A percentile compares a stretch with the other conserved stretches of the same genome.
These are phyloP conservation scores for Cercospora beticola DNA, from an alignment of 2,329 filamentous ascomycete species.

Conservation along the genomic window DNA sequence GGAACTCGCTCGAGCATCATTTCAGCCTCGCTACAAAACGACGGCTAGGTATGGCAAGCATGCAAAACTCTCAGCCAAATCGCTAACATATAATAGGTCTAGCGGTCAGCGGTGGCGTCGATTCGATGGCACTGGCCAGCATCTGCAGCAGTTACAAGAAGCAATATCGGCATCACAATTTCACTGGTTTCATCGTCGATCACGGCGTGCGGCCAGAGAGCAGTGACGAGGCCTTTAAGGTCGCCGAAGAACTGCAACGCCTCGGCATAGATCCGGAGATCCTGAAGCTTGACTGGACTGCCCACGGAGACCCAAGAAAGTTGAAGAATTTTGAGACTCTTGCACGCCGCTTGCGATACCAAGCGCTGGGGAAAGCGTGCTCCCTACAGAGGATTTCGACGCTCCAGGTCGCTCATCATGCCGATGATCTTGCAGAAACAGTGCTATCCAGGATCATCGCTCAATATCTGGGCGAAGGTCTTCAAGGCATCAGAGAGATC, in stretches of 20 bases:
- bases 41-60: slow-evolving; percentile 6
- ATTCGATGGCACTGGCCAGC: slow-evolving; percentile 93
- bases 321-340: slow-evolving; percentile 71
- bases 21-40: neutral
- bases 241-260: slow-evolving; percentile 39
- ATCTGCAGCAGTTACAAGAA: slow-evolving; percentile 57
- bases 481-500: slow-evolving; percentile 42
- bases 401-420: slow-evolving; percentile 80
- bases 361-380: slow-evolving; percentile 64
- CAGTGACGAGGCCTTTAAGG: slow-evolving; percentile 54
- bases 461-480: slow-evolving; percentile 67
- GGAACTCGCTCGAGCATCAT: neutral
- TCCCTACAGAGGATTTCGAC: slow-evolving; percentile 52
- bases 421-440: slow-evolving; percentile 89
- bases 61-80: neutral
- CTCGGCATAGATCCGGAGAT: slow-evolving; percentile 31
- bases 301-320: slow-evolving; percentile 41
- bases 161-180: slow-evolving; percentile 29
- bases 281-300: slow-evolving; percentile 42
- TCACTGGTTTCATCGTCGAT: slow-evolving; percentile 61
- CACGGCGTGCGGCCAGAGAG: slow-evolving; percentile 59
- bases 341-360: slow-evolving; percentile 74
- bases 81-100: slow-evolving; percentile 47
- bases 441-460: slow-evolving; percentile 73
- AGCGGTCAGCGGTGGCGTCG: slow-evolving; percentile 87